Conservation (phyloP, 345 rosid genomes). For the Garcia nutans region DNA sequence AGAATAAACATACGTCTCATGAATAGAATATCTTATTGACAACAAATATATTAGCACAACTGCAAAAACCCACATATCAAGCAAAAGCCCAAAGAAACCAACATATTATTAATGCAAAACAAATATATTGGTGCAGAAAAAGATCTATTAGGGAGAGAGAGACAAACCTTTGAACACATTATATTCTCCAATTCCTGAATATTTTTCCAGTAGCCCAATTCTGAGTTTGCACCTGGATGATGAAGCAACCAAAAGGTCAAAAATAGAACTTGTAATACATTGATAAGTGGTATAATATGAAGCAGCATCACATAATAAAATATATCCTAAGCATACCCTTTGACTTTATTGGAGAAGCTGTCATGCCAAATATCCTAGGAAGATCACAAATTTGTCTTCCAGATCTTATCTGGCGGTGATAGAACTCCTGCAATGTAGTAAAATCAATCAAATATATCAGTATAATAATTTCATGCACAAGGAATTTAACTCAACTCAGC, state of each 20-base stretch:
- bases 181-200: constrained; percentile 64
- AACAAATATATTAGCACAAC: background rate
- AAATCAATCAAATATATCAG: background rate
- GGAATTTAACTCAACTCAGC: background rate
- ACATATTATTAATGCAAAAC: background rate
- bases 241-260: background rate
- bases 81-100: background rate
- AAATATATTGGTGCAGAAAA: constrained; percentile 11
- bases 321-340: constrained; percentile 48
- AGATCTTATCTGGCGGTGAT: constrained; percentile 44
- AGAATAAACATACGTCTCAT: background rate
- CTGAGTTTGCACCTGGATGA: constrained; percentile 43
- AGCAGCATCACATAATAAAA: background rate
- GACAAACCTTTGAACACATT: constrained; percentile 78
- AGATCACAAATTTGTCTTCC: constrained; percentile 26
- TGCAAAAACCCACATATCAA: background rate
- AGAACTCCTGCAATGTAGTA: constrained; percentile 63
- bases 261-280: constrained; percentile 3
- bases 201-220: constrained; percentile 45
- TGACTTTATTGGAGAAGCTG: constrained; percentile 82
- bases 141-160: constrained; percentile 8
- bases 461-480: background rate
- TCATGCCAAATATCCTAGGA: constrained; percentile 92
- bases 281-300: constrained; percentile 6
- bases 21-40: background rate